Conservation (phyloP, 1,284 basidiomycete genomes). For the Cystobasidiaceae sp. region DNA sequence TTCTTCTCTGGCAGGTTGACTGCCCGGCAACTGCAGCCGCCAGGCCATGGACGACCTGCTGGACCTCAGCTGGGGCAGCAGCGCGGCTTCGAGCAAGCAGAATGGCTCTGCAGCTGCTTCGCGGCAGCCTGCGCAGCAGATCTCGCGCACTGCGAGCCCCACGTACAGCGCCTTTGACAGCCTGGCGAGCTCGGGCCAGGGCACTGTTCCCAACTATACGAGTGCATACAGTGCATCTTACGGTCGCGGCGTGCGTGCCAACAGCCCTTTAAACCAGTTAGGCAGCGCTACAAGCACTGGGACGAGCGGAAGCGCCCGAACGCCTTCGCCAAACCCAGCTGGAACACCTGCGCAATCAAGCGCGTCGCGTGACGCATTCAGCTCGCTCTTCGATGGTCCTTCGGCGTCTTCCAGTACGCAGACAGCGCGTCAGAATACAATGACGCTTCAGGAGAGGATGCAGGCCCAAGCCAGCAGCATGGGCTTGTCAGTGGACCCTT, state of each 20-base stretch:
- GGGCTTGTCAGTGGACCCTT: conserved; percentile 12
- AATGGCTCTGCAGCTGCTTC: not conserved
- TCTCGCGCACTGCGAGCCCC: no score
- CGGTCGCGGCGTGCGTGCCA: not conserved
- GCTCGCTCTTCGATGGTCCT: conserved; percentile 36
- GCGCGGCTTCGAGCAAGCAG: conserved; percentile 13
- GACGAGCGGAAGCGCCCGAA: conserved; percentile 33
- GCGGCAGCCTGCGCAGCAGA: conserved; percentile 12
- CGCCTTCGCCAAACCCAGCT: conserved; percentile 33
- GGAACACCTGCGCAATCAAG: not conserved
- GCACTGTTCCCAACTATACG: conserved; percentile 31
- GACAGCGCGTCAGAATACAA: not conserved
- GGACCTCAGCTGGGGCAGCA: conserved; percentile 49
- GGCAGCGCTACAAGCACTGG: no score
- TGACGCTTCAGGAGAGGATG: conserved; percentile 25
- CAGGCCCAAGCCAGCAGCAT: conserved; percentile 1
- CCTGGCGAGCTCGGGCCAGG: conserved; percentile 38
- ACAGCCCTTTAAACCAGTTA: no score
- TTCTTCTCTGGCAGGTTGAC: no score
- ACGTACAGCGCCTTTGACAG: conserved; percentile 43
- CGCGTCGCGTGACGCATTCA: conserved; percentile 37
- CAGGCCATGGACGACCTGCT: conserved; percentile 52
- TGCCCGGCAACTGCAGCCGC: not conserved
- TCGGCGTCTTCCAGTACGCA: not conserved
- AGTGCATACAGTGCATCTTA: conserved; percentile 21